Conservation (phyloP, 2,329 filamentous ascomycete genomes). For the Neurospora sp. region DNA sequence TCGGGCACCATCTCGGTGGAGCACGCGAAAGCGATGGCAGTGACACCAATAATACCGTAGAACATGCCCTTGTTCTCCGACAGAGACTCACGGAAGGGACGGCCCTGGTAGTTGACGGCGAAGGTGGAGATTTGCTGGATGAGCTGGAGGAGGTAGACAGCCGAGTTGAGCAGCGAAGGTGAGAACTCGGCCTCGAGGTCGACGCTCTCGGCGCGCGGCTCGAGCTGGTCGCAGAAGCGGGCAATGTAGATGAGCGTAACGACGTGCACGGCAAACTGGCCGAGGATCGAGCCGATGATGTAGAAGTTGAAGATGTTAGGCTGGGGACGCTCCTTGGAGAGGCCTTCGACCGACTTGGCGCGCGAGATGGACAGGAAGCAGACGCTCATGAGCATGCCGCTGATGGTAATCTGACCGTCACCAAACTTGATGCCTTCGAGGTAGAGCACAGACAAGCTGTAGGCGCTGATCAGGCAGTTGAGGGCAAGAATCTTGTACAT, state of each 20-base stretch:
- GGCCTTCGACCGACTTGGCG: conserved; percentile 85
- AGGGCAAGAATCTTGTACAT: conserved; percentile 99
- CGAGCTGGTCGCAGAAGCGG: conserved; percentile 73
- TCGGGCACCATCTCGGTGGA: conserved; percentile 93
- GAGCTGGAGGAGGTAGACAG: conserved; percentile 91
- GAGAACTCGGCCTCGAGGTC: conserved; percentile 93
- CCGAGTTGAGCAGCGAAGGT: conserved; percentile 89
- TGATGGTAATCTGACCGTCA: conserved; percentile 96
- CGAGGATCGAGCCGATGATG: conserved; percentile 94
- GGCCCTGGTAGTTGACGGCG: conserved; percentile 97
- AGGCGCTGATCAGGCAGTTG: conserved; percentile 96
- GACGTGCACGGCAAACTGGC: conserved; percentile 95
- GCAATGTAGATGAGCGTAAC: conserved; percentile 90
- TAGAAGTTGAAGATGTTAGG: conserved; percentile 99
- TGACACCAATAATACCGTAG: conserved; percentile 86
- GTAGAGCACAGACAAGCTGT: conserved; percentile 92
- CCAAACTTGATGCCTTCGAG: conserved; percentile 98
- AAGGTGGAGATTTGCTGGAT: conserved; percentile 99
- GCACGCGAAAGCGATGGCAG: conserved; percentile 84
- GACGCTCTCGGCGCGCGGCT: conserved; percentile 56
- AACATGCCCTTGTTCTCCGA: conserved; percentile 97
- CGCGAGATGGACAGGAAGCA: conserved; percentile 99
- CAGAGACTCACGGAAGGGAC: conserved; percentile 93
- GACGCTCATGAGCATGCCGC: conserved; percentile 98
- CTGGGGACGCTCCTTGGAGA: conserved; percentile 95